Evolutionary conservation across 805 yeast species (phyloP), one percentile per base, ranked within the genome.

Genomic region (Kuraishia floccosa): DNA sequence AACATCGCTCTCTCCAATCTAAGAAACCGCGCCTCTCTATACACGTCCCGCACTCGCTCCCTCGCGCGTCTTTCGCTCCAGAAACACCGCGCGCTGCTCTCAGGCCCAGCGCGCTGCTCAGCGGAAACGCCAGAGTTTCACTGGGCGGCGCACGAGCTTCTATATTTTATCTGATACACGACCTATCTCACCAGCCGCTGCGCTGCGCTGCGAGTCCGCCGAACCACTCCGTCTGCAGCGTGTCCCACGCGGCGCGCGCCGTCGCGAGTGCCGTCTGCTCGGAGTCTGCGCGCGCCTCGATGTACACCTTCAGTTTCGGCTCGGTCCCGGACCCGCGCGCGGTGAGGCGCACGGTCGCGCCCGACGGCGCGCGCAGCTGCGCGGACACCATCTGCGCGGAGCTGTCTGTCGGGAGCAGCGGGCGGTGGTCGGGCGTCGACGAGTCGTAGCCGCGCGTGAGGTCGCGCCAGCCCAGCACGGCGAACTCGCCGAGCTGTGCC

Each of bases 281-380:
- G 6, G 58, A 50, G 1, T 38, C 30, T 0, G 84, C 65, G 25
- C 54, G 53, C 0, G 93, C 91, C 48, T 89, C 98, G 21, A 89
- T 76, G 54, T 89, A 89, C 1, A 89, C 82, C 52, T 89, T 89
- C 39, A 89, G 60, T 50, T 89, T 89, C 3, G 96, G 96, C 51
- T 89, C 98, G 0, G 98, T 89, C 8, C 98, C 98, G 3, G 95
- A 84, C 1, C 96, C 96, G 32, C 98, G 66, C 30, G 83, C 75
- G 0, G 97, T 87, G 47, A 87, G 76, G 22, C 94, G 57, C 2
- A 84, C 74, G 14, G 39, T 40, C 25, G 61, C 68, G 8, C 22
- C 36, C 5, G 36, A 28, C 2, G 35, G 37, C 3, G 50, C 43
- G 17, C 37, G 39, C 15, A 84, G 54, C 16, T 54, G 52, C 1